Base-by-base conservation (phyloP, 2,329 filamentous ascomycete species). In the Chrysosphaeria jannelii region DNA sequence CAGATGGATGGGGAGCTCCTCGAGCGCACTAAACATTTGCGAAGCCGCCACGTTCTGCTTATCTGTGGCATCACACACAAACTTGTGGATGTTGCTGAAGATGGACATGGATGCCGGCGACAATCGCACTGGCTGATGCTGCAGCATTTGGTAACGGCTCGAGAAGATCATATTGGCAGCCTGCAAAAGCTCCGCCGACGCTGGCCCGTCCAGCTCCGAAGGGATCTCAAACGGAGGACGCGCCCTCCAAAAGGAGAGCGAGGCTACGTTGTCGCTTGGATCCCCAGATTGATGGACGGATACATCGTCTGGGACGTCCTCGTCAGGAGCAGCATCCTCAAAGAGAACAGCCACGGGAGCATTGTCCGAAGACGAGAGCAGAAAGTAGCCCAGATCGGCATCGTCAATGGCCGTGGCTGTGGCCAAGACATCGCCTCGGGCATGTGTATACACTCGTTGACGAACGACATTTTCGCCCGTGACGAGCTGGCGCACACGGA, bases 21-120 rank as follows among this genome's bases (percentile, higher is more conserved):
- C 57, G 29, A 69, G 74, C 25, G 64, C 55, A 13, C 64, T 51
- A 43, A 78, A 79, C 5, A 79, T 48, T 34, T 76, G 68, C 2
- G 69, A 59, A 1, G 67, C 70, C 2, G 67, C 70, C 20, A 57
- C 46, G 10, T 69, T 68, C 8, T 79, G 50, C 8, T 51, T 51
- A 32, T 68, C 52, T 0, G 68, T 75, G 40, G 79, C 69, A 7
- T 57, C 53, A 30, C 62, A 62, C 5, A 79, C 48, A 5, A 71
- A 48, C 36, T 68, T 63, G 39, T 81, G 72, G 0, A 63, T 62
- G 28, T 72, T 62, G 14, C 67, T 70, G 32, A 81, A 57, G 18
- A 75, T 51, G 31, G 65, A 57, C 10, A 79, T 50, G 2, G 68
- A 72, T 12, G 68, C 57, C 8, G 68, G 61, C 12, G 65, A 71